Evolutionary conservation across 202 grass and related monocot species (phyloP).

Genomic region (Dendrocalamus latiflorus): DNA sequence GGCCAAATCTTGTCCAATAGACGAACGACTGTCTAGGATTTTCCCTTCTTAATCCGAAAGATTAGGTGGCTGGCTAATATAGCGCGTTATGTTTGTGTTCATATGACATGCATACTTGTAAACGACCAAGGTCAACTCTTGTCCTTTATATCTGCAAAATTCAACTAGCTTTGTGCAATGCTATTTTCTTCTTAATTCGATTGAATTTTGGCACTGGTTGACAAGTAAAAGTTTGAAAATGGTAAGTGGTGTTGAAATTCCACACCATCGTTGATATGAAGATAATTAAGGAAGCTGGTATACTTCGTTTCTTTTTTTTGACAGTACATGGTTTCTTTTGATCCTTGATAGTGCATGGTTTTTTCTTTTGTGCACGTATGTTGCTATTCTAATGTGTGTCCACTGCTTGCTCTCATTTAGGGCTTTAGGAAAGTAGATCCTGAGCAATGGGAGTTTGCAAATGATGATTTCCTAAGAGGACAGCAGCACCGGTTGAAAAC

Average conservation of each 20-base stretch:
- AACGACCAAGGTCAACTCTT: not conserved
- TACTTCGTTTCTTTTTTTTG: not conserved
- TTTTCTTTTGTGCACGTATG: not conserved
- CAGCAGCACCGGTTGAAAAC: constrained; percentile 61
- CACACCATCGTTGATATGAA: not conserved
- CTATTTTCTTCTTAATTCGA: not conserved
- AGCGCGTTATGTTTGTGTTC: not conserved
- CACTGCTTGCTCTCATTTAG: constrained; percentile 32
- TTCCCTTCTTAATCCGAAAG: not conserved
- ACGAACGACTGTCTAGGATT: not conserved
- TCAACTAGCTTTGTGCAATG: not conserved
- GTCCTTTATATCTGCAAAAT: not conserved
- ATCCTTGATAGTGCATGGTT: not conserved
- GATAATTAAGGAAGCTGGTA: not conserved
- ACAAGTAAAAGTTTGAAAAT: not conserved
- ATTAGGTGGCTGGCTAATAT: not conserved
- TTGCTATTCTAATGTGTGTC: constrained; percentile 1
- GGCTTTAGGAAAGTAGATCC: constrained; percentile 92
- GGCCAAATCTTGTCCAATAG: not conserved
- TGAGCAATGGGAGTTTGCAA: constrained; percentile 92
- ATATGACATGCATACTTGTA: not conserved
- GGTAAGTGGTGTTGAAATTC: not conserved
- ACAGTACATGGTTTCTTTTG: not conserved
- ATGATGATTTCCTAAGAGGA: constrained; percentile 74
- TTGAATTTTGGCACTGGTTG: not conserved